Base-by-base conservation (phyloP, 2,329 filamentous ascomycete species). In the Aspergillus quadrilineatus region DNA sequence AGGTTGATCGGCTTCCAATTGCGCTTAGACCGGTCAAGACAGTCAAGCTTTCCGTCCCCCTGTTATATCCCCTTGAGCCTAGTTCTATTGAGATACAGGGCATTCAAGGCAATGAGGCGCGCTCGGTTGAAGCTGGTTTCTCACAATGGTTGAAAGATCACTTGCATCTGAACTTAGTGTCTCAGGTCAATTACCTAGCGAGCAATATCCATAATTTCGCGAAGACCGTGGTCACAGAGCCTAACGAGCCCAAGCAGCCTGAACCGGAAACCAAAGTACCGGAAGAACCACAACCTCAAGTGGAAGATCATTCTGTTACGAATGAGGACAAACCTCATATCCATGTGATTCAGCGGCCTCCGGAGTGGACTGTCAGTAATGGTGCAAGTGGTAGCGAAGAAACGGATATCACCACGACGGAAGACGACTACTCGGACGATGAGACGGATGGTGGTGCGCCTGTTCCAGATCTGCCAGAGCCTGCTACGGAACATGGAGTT, bases 171-270 rank as follows among this genome's bases (percentile, higher is more conserved):
- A 86, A 82, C 8, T 73, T 94, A 54, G 88, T 89, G 75, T 87
- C 84, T 57, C 88, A 90, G 63, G 72, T 93, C 63, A 93, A 93
- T 68, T 90, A 87, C 65, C 75, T 93, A 6, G 80, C 85, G 2
- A 85, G 88, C 68, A 90, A 90, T 64, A 81, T 92, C 60, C 85
- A 89, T 65, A 72, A 76, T 2, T 77, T 93, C 66, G 86, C 85
- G 12, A 87, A 83, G 65, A 80, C 85, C 49, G 76, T 75, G 2
- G 62, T 77, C 4, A 65, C 69, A 50, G 60, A 64, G n/a, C 39
- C n/a, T 37, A 60, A 65, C 53, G 48, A 54, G n/a, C 32, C 45
- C 12, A 42, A 56, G 8, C 4, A 42, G 14, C 42, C 30, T 37
- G 59, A 30, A 50, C 28, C 53, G 1, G 65, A 66, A 14, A 8